Evolutionary conservation across 2,329 filamentous ascomycete genomes (phyloP).

Genomic region (Fusarium sarcochroum): DNA sequence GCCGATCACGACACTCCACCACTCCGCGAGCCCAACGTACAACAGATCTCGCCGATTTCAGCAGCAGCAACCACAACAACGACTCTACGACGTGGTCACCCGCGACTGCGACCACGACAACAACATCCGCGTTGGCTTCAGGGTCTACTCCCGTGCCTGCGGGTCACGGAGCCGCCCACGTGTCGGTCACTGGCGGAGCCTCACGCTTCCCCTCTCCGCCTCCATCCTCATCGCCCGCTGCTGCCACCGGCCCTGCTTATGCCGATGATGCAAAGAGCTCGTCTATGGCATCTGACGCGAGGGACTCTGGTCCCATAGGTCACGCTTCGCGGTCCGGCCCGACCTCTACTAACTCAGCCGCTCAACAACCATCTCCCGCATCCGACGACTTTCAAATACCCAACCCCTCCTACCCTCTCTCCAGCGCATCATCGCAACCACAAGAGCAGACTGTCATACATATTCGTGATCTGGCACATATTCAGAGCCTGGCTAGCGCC

Average conservation of each 20-base stretch:
- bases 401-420: conserved; percentile 55
- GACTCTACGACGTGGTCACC: conserved; percentile 35
- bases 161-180: conserved; percentile 44
- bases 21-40: conserved; percentile 49
- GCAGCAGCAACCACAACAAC: conserved; percentile 28
- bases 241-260: conserved; percentile 54
- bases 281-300: conserved; percentile 64
- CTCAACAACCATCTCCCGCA: conserved; percentile 55
- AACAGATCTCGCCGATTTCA: conserved; percentile 41
- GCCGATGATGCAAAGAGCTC: conserved; percentile 59
- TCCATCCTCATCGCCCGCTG: conserved; percentile 65
- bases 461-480: conserved; percentile 90
- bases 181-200: conserved; percentile 56
- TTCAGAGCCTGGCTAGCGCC: conserved; percentile 87
- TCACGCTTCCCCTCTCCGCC: conserved; percentile 69
- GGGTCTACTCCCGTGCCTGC: conserved; percentile 43
- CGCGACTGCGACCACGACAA: conserved; percentile 23
- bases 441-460: conserved; percentile 73
- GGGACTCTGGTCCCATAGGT: conserved; percentile 50
- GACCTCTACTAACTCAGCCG: conserved; percentile 33
- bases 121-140: conserved; percentile 25
- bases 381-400: conserved; percentile 56
- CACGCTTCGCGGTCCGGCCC: conserved; percentile 42
- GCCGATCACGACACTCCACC: conserved; percentile 49
- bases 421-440: conserved; percentile 46